These are phyloP conservation scores for Cladochytrium replicatum DNA, from an alignment of 192 early-diverging fungal genomes.

Conservation along the genomic window DNA sequence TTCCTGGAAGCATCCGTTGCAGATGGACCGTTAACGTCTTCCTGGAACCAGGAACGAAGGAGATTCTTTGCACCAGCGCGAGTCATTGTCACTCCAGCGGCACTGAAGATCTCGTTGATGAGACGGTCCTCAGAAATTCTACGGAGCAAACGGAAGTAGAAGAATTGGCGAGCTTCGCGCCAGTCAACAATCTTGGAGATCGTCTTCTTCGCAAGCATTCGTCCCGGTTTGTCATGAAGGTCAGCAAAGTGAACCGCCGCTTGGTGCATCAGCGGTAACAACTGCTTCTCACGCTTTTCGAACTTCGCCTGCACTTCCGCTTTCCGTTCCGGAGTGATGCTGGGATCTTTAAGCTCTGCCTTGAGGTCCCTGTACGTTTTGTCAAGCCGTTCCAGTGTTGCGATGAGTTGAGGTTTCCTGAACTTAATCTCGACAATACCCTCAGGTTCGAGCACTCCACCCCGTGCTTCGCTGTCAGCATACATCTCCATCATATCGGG, in stretches of 20 bases:
- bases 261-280: slow-evolving; percentile 89
- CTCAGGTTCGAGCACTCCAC: slow-evolving; percentile 92
- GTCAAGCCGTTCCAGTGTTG: slow-evolving; percentile 90
- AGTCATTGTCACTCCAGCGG: slow-evolving; percentile 33
- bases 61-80: slow-evolving; percentile 41
- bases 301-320: slow-evolving; percentile 58
- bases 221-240: slow-evolving; percentile 89
- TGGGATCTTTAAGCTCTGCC: slow-evolving; percentile 14
- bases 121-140: slow-evolving; percentile 71
- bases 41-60: slow-evolving; percentile 56
- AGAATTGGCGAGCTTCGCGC: slow-evolving; percentile 69
- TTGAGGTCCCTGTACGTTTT: slow-evolving; percentile 65
- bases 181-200: slow-evolving; percentile 73
- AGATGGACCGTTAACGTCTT: slow-evolving; percentile 32
- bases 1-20: not conserved
- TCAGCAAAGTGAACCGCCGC: slow-evolving; percentile 94
- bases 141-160: slow-evolving; percentile 86
- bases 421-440: slow-evolving; percentile 99
- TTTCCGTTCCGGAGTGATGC: slow-evolving; percentile 49
- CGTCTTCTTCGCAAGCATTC: slow-evolving; percentile 92
- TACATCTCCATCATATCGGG: slow-evolving; percentile 99
- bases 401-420: slow-evolving; percentile 82
- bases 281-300: slow-evolving; percentile 72
- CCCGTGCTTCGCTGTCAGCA: slow-evolving; percentile 79
- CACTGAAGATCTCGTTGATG: slow-evolving; percentile 44